These are phyloP conservation scores for Neohortaea acidophila DNA, from an alignment of 495 filamentous ascomycete genomes.

Conservation along the genomic window DNA sequence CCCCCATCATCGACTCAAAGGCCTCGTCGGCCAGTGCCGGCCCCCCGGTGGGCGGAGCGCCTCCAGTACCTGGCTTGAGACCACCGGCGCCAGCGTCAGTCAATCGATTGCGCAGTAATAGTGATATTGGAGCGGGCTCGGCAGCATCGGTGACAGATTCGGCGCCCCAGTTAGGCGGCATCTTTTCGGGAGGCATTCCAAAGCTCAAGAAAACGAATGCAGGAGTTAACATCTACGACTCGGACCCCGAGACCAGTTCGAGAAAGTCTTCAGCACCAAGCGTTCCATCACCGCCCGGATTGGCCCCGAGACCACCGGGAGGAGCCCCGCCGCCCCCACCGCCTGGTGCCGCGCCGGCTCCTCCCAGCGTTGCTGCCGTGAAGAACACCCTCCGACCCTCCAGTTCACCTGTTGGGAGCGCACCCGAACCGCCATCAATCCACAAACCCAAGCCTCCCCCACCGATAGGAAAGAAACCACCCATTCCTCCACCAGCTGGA, in stretches of 20 bases:
- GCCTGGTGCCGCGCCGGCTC: slow-evolving; percentile 38
- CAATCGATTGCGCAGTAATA: slow-evolving; percentile 65
- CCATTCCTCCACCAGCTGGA: slow-evolving; percentile 32
- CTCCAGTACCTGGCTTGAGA: slow-evolving; percentile 68
- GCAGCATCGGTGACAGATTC: slow-evolving; percentile 29
- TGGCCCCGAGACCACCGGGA: slow-evolving; percentile 51
- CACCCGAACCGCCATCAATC: slow-evolving; percentile 18
- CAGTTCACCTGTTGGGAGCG: slow-evolving; percentile 19
- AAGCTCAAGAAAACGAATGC: slow-evolving; percentile 76
- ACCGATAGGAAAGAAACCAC: slow-evolving; percentile 32
- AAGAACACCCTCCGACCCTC: slow-evolving; percentile 27
- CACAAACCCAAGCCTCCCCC: slow-evolving; percentile 29
- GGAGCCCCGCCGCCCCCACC: slow-evolving; percentile 46
- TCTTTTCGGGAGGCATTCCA: slow-evolving; percentile 91
- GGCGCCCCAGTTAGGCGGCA: slow-evolving; percentile 69
- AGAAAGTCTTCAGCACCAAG: slow-evolving; percentile 13
- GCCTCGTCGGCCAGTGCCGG: slow-evolving; percentile 40
- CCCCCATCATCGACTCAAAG: slow-evolving; percentile 45
- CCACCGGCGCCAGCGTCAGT: slow-evolving; percentile 50
- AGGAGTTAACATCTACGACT: slow-evolving; percentile 76
- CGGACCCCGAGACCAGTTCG: slow-evolving; percentile 51
- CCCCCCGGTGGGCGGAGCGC: slow-evolving; percentile 53
- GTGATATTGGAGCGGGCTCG: slow-evolving; percentile 40
- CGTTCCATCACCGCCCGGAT: slow-evolving; percentile 22
- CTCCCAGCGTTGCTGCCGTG: slow-evolving; percentile 23